Evolutionary conservation across 768 basidiomycete species (phyloP), one percentile per base, ranked within the genome.

Genomic region (Nevesoporus exiguus): DNA sequence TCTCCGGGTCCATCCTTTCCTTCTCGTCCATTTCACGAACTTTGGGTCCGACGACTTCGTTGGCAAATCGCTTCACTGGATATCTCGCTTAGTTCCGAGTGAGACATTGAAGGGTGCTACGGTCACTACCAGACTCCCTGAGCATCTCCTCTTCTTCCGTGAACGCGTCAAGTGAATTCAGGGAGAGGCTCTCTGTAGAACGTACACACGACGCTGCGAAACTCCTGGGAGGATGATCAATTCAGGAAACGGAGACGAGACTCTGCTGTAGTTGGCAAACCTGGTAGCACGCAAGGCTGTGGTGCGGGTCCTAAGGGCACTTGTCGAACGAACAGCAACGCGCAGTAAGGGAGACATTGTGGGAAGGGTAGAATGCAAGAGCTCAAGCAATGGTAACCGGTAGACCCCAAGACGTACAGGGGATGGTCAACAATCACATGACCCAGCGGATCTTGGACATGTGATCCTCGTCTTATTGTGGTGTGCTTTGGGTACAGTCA

Each of bases 1-100:
- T 70, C 0, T 74, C 78, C 1, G 90, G 84, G 67, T 98, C 94
- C 96, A 99, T 98, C 52, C 70, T 74, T 73, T 99, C 96, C 51
- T 86, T 89, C 78, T 99, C 97, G 66, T 99, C 97, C 97, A 99
- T 99, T 70, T 95, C 93, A 21, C 85, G 81, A 54, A 97, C 95
- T 70, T 86, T 91, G 45, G 97, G 97, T 3, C 74, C 90, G 19
- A 99, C 83, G 27, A 96, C 86, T 48, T 98, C 94, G 48, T 80
- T 77, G 0, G 95, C 92, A 63, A 98, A 98, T 25, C 91, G 87
- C 63, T 79, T 79, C 22, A 98, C 96, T 93, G 65, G 19, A 33
- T 27, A n/a, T 44, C 52, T 57, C n/a, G 40, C 54, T 52, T 11
- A 58, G 54, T 56, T 8, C 52, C 42, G 51, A 5, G 29, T 19